These are phyloP conservation scores for Cercophora samala DNA, from an alignment of 495 filamentous ascomycete genomes.

Conservation along the genomic window DNA sequence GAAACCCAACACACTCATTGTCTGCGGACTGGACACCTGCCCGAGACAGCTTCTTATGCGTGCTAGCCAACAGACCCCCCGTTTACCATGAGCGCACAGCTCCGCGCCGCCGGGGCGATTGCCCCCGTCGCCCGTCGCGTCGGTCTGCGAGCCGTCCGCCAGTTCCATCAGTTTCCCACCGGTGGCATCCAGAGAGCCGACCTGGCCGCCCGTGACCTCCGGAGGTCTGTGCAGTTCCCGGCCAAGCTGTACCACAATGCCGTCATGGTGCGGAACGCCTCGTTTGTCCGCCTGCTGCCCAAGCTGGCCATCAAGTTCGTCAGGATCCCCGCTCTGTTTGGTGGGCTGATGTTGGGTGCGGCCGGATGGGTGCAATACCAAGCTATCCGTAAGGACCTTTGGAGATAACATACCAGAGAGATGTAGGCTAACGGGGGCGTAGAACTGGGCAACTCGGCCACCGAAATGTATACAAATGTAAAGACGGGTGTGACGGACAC, in stretches of 20 bases:
- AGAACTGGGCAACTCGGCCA: constrained; percentile 88
- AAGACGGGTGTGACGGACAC: constrained; percentile 64
- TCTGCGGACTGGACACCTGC: neutral
- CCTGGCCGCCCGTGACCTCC: constrained; percentile 54
- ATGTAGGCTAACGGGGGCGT: constrained; percentile 9
- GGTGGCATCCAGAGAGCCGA: constrained; percentile 69
- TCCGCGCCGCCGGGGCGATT: constrained; percentile 68
- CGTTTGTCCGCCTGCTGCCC: constrained; percentile 82
- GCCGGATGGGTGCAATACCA: constrained; percentile 95
- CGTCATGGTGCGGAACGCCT: constrained; percentile 77
- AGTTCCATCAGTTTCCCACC: constrained; percentile 60
- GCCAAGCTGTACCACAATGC: constrained; percentile 82
- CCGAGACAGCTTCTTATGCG: constrained; percentile 21
- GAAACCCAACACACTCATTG: neutral
- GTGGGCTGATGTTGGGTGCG: constrained; percentile 79
- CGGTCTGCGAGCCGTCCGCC: constrained; percentile 57
- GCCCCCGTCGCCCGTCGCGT: constrained; percentile 58
- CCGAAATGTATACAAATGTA: constrained; percentile 70
- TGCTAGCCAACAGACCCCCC: constrained; percentile 7
- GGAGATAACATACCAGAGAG: constrained; percentile 22
- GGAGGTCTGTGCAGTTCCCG: constrained; percentile 67
- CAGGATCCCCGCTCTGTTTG: constrained; percentile 84
- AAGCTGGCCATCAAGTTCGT: constrained; percentile 84
- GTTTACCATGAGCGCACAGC: constrained; percentile 74
- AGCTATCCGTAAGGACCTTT: constrained; percentile 67